phyloP scores from a whole-genome alignment of 805 yeast species.

The Kazachstania martiniae region DNA sequence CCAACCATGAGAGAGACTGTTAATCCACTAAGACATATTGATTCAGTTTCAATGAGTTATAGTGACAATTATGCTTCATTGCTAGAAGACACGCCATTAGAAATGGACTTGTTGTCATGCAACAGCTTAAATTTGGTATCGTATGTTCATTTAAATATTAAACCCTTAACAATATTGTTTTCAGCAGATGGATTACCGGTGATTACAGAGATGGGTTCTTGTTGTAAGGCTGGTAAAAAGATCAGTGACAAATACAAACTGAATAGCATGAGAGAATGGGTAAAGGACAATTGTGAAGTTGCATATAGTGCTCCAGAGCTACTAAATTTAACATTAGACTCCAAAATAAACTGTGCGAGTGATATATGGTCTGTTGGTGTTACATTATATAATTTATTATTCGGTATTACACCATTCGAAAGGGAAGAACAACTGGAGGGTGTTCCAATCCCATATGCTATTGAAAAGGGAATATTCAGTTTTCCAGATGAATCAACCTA shows the following conservation, averaged over 20 bases:
- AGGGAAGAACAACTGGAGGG: slow-evolving; percentile 72
- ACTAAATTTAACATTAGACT: slow-evolving; percentile 59
- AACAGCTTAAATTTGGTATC: slow-evolving; percentile 2
- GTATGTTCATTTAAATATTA: slow-evolving; percentile 78
- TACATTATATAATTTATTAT: slow-evolving; percentile 63
- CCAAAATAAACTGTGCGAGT: slow-evolving; percentile 45
- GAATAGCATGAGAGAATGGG: slow-evolving; percentile 58
- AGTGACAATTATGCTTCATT: slow-evolving; percentile 22
- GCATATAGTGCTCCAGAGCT: slow-evolving; percentile 90
- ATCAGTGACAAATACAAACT: slow-evolving; percentile 60
- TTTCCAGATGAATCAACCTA: slow-evolving; percentile 30
- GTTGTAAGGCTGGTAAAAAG: slow-evolving; percentile 47
- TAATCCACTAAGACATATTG: slow-evolving; percentile 6
- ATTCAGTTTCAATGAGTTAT: slow-evolving; percentile 11
- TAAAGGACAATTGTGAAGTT: slow-evolving; percentile 70
- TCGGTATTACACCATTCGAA: slow-evolving; percentile 80
- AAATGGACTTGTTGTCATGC: slow-evolving; percentile 1
- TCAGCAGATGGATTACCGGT: slow-evolving; percentile 67
- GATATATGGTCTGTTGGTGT: slow-evolving; percentile 95
- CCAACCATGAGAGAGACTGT: slow-evolving; percentile 12
- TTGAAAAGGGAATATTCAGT: slow-evolving; percentile 52
- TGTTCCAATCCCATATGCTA: slow-evolving; percentile 69
- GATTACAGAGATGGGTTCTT: slow-evolving; percentile 75
- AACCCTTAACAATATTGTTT: slow-evolving; percentile 83
- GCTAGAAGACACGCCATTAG: slow-evolving; percentile 9